Base-by-base conservation (phyloP, 768 basidiomycete species). In the Suillus placidus region DNA sequence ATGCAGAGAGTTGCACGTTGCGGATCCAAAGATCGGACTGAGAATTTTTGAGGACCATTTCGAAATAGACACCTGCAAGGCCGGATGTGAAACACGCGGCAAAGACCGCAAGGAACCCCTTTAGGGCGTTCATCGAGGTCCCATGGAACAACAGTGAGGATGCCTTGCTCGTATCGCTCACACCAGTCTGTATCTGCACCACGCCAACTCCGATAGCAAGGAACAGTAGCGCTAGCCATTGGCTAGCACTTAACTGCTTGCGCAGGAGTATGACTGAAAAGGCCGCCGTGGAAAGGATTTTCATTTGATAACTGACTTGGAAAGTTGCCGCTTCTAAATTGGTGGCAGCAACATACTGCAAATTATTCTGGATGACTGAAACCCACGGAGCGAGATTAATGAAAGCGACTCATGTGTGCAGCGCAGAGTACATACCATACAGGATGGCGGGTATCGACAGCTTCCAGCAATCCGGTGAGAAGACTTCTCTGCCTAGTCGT, bases 241-340 rank as follows among this genome's bases (percentile, higher is more conserved):
- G 94, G 40, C 79, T 81, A 1, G 84, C 80, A 34, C 84, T 85
- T 42, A 98, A 80, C 71, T 88, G 87, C 73, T 89, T 92, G 67
- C 92, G 87, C 35, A 96, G 84, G 35, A 97, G 82, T 6, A 92
- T 70, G 51, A 95, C 94, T 26, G 92, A 94, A 77, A 95, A 95
- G 47, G 85, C 92, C 20, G 94, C 95, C 26, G 95, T 97, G 43
- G 95, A 96, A 69, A 97, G 87, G 73, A 97, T 95, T 79, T 97
- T 97, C 95, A 97, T 97, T 77, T 97, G 95, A 78, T 96, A 96
- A 52, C 89, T 93, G 74, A 97, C 95, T 78, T 97, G 96, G 79
- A 99, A 99, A 18, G 95, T 97, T 26, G 96, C 95, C 18, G 93
- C 95, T 69, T 95, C 91, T 66, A 99, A 82, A 77, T 99, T 98